phyloP scores from a whole-genome alignment of 352 stramenopile genomes.

The Phytopythium chamaehyphon region DNA sequence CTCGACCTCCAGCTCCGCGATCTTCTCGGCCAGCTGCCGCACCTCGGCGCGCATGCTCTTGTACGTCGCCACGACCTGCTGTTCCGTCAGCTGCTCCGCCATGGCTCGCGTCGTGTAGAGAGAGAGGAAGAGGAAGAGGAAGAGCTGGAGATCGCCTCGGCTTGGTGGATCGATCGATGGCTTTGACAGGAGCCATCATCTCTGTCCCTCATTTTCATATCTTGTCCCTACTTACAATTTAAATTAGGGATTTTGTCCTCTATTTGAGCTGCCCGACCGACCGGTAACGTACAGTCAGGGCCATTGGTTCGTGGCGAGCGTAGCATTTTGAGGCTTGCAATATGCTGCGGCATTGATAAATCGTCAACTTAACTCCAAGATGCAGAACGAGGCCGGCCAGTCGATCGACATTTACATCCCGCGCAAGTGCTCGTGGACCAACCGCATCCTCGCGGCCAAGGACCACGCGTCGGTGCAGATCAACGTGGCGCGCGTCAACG shows the following conservation, averaged over 20 bases:
- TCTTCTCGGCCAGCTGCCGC: slow-evolving; percentile 82
- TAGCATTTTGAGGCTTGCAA: neutral
- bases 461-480: slow-evolving; percentile 98
- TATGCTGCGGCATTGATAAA: slow-evolving; percentile 44
- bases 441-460: slow-evolving; percentile 97
- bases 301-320: slow-evolving; percentile 50
- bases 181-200: too few species aligned
- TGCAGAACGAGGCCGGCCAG: slow-evolving; percentile 97
- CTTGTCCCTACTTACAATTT: too few species aligned
- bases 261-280: slow-evolving; percentile 9
- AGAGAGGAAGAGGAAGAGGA: neutral
- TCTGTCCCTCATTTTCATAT: too few species aligned
- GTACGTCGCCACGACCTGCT: slow-evolving; percentile 85
- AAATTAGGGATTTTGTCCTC: neutral
- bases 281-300: slow-evolving; percentile 84
- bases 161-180: slow-evolving; percentile 2
- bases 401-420: slow-evolving; percentile 99
- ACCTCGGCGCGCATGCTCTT: slow-evolving; percentile 82
- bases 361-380: slow-evolving; percentile 69
- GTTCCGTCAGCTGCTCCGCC: slow-evolving; percentile 69
- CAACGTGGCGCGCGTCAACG: slow-evolving; percentile 97
- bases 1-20: slow-evolving; percentile 82
- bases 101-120: slow-evolving; percentile 12
- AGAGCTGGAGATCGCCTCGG: neutral
- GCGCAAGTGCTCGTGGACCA: slow-evolving; percentile 99